These are phyloP conservation scores for Lentinula detonsa DNA, from an alignment of 768 basidiomycete genomes.

Conservation along the genomic window DNA sequence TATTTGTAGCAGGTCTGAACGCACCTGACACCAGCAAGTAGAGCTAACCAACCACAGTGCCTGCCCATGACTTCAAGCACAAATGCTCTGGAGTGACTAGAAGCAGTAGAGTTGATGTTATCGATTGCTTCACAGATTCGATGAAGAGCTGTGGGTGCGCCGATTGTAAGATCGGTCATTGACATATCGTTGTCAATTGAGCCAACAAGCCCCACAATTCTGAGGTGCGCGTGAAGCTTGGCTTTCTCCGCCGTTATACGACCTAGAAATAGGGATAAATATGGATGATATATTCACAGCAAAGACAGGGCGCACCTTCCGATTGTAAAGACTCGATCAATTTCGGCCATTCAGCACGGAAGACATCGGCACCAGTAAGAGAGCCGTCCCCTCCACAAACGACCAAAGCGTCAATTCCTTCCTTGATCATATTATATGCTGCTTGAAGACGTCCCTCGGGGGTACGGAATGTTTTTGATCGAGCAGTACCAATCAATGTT, in stretches of 20 bases:
- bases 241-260: conserved; percentile 69
- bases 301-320: conserved; percentile 37
- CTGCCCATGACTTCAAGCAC: conserved; percentile 99
- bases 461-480: conserved; percentile 79
- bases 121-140: conserved; percentile 98
- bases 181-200: conserved; percentile 99
- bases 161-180: conserved; percentile 95
- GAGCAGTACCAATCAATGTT: conserved; percentile 93
- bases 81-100: conserved; percentile 94
- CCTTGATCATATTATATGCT: conserved; percentile 87
- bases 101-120: conserved; percentile 95
- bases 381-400: conserved; percentile 98
- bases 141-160: conserved; percentile 91
- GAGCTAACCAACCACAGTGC: conserved; percentile 98
- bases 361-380: conserved; percentile 91
- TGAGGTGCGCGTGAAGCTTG: conserved; percentile 72
- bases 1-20: conserved; percentile 15
- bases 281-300: not conserved
- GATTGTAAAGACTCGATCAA: conserved; percentile 64
- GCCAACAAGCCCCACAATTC: conserved; percentile 97
- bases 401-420: conserved; percentile 94
- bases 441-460: conserved; percentile 84
- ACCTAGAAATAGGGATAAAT: not conserved
- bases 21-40: conserved; percentile 87
- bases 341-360: conserved; percentile 92